Evolutionary conservation across 139 green algal species (phyloP), one percentile per base, ranked within the genome.

Genomic region (Mesostigma viride): DNA sequence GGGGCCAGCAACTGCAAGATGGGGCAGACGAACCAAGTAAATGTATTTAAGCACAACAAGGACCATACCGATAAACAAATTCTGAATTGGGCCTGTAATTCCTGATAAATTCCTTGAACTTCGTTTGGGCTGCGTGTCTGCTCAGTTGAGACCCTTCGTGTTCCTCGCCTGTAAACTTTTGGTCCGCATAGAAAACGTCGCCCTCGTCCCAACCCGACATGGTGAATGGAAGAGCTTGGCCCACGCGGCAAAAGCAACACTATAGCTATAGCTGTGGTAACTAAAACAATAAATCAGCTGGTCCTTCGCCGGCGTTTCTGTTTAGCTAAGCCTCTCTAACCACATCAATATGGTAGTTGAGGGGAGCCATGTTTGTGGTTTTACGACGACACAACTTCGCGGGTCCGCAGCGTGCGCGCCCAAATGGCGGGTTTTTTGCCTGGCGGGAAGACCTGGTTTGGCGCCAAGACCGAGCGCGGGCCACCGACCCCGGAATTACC

Each of bases 171-270:
- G 6, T 14, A 62, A 59, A 62, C 17, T 79, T 24, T 6, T 57
- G 35, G 61, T 78, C 47, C 14, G 22, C 72, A 62, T 76, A 83
- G 59, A 65, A 83, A 35, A 83, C 74, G 31, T 82, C 58, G 2
- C 76, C 76, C 31, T 83, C 76, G 32, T 80, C 74, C 69, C 69
- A 80, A 17, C 74, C 74, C 24, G 74, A 73, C 74, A 80, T 80
- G 17, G n/a, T 70, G 40, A 62, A 8, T 51, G 40, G 40, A 51
- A 24, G 14, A 8, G 11, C 40, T 24, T 8, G 14, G 11, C 8
- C 11, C 40, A 51, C 40, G 11, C 14, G 40, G 11, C 11, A 24
- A 51, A 51, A 51, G 14, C 14, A 14, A 51, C 14, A 51, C 8
- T 51, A 14, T 51, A 24, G 40, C 14, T 51, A n/a, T 51, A 24